Evolutionary conservation across 805 yeast species (phyloP).

Genomic region (Teunomyces panamensis): DNA sequence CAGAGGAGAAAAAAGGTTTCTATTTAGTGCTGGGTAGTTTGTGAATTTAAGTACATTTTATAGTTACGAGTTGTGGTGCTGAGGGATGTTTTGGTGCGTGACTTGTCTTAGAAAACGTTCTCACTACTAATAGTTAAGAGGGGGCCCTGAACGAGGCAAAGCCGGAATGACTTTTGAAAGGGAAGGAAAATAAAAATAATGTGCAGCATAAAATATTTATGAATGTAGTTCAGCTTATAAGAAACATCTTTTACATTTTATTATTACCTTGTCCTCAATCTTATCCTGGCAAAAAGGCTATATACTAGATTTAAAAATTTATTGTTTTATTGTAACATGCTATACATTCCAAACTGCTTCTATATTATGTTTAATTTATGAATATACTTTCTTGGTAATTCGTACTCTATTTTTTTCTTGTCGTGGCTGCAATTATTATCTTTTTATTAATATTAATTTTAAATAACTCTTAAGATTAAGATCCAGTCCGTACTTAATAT

Average conservation of each 20-base stretch:
- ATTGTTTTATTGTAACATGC: too few species aligned
- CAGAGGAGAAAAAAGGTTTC: background rate
- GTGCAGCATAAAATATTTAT: constrained; percentile 6
- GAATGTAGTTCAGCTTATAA: constrained; percentile 11
- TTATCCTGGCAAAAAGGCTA: too few species aligned
- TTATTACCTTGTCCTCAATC: background rate
- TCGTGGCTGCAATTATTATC: background rate
- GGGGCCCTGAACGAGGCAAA: background rate
- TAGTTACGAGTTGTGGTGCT: background rate
- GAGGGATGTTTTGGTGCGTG: background rate
- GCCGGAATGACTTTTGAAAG: background rate
- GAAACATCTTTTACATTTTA: background rate
- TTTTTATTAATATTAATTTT: background rate
- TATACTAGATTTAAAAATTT: too few species aligned
- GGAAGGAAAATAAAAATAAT: background rate
- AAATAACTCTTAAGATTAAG: background rate
- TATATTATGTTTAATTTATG: too few species aligned
- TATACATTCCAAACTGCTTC: too few species aligned
- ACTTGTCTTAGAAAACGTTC: background rate
- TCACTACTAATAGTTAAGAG: background rate
- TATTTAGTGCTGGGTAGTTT: background rate
- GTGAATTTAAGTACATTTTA: background rate
- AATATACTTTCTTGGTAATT: too few species aligned
- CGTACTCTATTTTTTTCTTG: too few species aligned
- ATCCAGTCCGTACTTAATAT: constrained; percentile 17